Percentiles rank a stretch among this genome's conserved stretches.
Evolutionary conservation across 2,329 filamentous ascomycete genomes (phyloP).

Genomic region (Clathrospora elynae): DNA sequence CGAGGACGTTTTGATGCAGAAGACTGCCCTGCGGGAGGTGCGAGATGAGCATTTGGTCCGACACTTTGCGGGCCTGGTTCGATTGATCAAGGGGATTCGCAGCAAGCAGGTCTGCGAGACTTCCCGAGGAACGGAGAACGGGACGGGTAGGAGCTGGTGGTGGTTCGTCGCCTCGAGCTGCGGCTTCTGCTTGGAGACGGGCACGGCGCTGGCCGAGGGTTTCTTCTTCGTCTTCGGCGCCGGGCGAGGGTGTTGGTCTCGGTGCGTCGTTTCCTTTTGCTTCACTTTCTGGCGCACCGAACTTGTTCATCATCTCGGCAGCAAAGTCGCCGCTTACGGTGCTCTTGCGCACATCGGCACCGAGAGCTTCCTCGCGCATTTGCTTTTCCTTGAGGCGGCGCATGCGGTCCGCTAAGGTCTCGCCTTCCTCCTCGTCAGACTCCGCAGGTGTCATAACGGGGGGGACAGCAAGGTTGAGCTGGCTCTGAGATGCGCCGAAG

Average conservation of each 20-base stretch:
- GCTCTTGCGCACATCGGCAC: conserved; percentile 47
- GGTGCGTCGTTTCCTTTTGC: conserved; percentile 36
- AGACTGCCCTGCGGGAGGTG: conserved; percentile 49
- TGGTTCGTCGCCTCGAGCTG: conserved; percentile 50
- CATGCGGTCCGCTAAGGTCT: conserved; percentile 70
- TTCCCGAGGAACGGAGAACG: conserved; percentile 53
- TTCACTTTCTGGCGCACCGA: conserved; percentile 34
- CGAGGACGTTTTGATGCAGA: conserved; percentile 47
- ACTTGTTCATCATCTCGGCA: conserved; percentile 65
- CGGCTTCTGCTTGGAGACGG: conserved; percentile 72
- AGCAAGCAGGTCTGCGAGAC: conserved; percentile 66
- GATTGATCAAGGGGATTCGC: conserved; percentile 55
- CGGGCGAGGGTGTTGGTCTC: conserved; percentile 26
- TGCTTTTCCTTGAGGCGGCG: conserved; percentile 67
- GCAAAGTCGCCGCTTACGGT: conserved; percentile 71
- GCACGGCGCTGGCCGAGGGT: conserved; percentile 78
- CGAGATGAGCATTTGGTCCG: conserved; percentile 42
- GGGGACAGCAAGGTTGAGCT: conserved; percentile 36
- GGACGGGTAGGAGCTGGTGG: conserved; percentile 34
- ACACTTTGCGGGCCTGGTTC: conserved; percentile 44
- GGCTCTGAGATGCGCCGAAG: conserved; percentile 26
- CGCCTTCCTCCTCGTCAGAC: conserved; percentile 54
- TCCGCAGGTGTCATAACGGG: conserved; percentile 36
- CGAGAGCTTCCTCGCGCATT: conserved; percentile 52
- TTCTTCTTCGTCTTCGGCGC: conserved; percentile 63